A percentile compares a stretch with the other conserved stretches of the same genome.
These are phyloP conservation scores for Phytophthora vignae DNA, from an alignment of 352 stramenopile genomes.

Conservation along the genomic window DNA sequence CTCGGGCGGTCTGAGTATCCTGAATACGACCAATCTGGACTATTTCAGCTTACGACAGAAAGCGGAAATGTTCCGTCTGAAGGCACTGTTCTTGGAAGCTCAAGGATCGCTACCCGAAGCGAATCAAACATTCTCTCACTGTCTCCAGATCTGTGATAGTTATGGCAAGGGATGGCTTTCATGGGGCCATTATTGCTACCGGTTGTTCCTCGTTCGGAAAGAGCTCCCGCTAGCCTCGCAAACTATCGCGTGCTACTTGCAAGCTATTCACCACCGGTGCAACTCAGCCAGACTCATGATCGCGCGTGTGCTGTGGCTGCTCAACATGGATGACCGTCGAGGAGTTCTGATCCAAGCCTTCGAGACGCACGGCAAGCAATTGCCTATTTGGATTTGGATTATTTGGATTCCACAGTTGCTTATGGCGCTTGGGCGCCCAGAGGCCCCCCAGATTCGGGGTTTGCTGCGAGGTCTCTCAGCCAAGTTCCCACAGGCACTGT, in stretches of 20 bases:
- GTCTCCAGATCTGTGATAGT: slow-evolving; percentile 92
- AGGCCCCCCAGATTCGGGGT: slow-evolving; percentile 90
- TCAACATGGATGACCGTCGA: slow-evolving; percentile 88
- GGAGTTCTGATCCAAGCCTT: slow-evolving; percentile 89
- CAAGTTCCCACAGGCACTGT: slow-evolving; percentile 98
- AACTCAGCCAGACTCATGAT: slow-evolving; percentile 92
- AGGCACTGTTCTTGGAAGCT: slow-evolving; percentile 90
- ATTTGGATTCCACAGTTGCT: slow-evolving; percentile 98
- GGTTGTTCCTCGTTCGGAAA: slow-evolving; percentile 79
- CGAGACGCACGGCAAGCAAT: slow-evolving; percentile 93
- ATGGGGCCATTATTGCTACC: slow-evolving; percentile 93
- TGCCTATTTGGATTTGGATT: slow-evolving; percentile 99
- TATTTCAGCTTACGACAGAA: slow-evolving; percentile 94
- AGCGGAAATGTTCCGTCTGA: slow-evolving; percentile 93
- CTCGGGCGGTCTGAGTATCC: slow-evolving; percentile 88
- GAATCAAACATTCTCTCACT: slow-evolving; percentile 92
- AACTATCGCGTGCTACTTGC: slow-evolving; percentile 94
- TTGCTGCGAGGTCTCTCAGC: slow-evolving; percentile 83
- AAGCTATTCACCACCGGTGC: slow-evolving; percentile 92
- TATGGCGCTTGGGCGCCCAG: slow-evolving; percentile 93
- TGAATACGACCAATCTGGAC: slow-evolving; percentile 95
- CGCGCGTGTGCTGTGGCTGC: slow-evolving; percentile 90
- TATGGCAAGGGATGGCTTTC: slow-evolving; percentile 96
- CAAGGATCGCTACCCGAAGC: slow-evolving; percentile 82
- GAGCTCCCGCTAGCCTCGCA: slow-evolving; percentile 86